Percentiles rank a stretch among this genome's conserved stretches.
phyloP scores from a whole-genome alignment of 306 rosid species.

The Potentilla sterilis region DNA sequence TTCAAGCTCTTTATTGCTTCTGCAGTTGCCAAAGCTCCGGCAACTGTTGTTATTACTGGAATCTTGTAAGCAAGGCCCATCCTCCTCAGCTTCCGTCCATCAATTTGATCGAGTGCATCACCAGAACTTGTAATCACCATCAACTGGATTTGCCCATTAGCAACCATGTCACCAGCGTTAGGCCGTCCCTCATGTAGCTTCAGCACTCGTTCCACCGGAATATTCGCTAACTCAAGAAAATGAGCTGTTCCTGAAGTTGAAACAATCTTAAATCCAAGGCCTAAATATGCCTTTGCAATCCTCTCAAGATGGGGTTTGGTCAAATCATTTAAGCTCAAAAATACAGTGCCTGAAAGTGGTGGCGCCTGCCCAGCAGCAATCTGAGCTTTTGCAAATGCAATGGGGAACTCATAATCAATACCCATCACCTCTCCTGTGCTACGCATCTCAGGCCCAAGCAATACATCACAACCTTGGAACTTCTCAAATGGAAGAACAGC shows the following conservation, averaged over 20 bases:
- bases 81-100: constrained; percentile 82
- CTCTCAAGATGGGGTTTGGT: constrained; percentile 82
- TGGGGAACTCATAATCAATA: constrained; percentile 63
- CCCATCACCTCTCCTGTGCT: constrained; percentile 99
- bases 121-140: constrained; percentile 97
- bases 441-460: constrained; percentile 98
- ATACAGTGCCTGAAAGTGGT: constrained; percentile 82
- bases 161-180: constrained; percentile 90
- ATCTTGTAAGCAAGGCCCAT: constrained; percentile 89
- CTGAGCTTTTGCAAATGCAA: constrained; percentile 97
- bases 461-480: constrained; percentile 86
- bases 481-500: constrained; percentile 97
- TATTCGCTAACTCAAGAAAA: constrained; percentile 52
- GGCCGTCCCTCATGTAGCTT: constrained; percentile 97
- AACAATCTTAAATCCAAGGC: constrained; percentile 63
- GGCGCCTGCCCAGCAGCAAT: constrained; percentile 86
- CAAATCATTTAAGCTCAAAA: constrained; percentile 84
- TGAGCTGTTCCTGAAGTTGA: constrained; percentile 91
- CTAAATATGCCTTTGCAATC: constrained; percentile 69
- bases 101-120: constrained; percentile 84
- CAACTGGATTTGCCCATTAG: constrained; percentile 90
- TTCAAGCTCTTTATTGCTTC: constrained; percentile 87
- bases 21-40: constrained; percentile 91
- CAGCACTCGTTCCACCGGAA: constrained; percentile 73
- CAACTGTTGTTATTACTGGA: constrained; percentile 86